Conservation (phyloP, 306 rosid species). For the Amphicarpaea edgeworthii region DNA sequence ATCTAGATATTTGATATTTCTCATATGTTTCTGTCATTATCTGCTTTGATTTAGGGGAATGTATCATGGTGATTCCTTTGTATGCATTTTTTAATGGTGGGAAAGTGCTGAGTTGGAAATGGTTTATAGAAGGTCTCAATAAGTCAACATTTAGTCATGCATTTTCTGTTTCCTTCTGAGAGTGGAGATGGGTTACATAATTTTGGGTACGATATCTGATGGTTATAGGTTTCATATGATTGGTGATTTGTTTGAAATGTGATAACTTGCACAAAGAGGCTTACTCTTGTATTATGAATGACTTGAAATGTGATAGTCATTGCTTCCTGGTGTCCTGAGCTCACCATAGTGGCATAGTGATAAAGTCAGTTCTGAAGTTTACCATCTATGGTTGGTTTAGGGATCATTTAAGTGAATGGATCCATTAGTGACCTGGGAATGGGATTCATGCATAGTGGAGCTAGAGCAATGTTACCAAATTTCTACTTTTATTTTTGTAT, state of each 20-base stretch:
- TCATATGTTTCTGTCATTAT: neutral
- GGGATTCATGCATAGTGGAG: slow-evolving; percentile 32
- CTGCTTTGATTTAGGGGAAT: slow-evolving; percentile 10
- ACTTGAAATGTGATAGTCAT: slow-evolving; percentile 20
- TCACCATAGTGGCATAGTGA: slow-evolving; percentile 7
- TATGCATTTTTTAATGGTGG: slow-evolving; percentile 3
- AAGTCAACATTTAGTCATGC: slow-evolving; percentile 16
- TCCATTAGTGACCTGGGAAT: slow-evolving; percentile 30
- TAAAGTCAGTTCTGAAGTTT: slow-evolving; percentile 37
- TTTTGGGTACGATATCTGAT: neutral
- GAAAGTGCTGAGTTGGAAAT: slow-evolving; percentile 30
- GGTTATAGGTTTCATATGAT: slow-evolving; percentile 27
- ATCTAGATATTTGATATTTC: slow-evolving; percentile 13
- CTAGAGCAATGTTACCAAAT: slow-evolving; percentile 17
- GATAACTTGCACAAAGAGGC: slow-evolving; percentile 36
- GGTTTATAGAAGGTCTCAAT: slow-evolving; percentile 3
- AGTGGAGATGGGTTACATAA: slow-evolving; percentile 14
- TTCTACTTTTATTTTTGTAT: slow-evolving; percentile 23
- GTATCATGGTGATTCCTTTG: slow-evolving; percentile 18
- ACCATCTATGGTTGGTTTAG: neutral
- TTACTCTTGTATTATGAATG: slow-evolving; percentile 21
- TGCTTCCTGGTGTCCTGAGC: slow-evolving; percentile 32
- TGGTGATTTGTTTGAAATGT: slow-evolving; percentile 24
- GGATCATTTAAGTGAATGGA: slow-evolving; percentile 40
- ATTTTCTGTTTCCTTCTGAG: slow-evolving; percentile 21